A percentile compares a stretch with the other conserved stretches of the same genome.
phyloP scores from a whole-genome alignment of 441 rosid species.

The Pelargonium australe region DNA sequence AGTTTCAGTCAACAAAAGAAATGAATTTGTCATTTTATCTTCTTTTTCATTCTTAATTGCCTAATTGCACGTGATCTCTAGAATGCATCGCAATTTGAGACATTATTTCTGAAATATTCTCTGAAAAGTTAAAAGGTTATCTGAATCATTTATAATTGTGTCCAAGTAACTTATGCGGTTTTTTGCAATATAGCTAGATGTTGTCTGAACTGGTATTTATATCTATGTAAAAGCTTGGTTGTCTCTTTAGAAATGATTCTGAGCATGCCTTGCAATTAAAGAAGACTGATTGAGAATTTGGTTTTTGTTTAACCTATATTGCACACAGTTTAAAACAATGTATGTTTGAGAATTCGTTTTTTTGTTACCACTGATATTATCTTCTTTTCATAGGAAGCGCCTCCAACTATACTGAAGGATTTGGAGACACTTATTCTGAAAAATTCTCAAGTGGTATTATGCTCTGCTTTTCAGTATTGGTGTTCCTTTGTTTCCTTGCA shows the following conservation, averaged over 20 bases:
- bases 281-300: neutral
- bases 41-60: neutral
- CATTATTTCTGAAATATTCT: neutral
- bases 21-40: neutral
- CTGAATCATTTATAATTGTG: slow-evolving; percentile 3
- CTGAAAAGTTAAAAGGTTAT: neutral
- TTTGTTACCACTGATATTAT: slow-evolving; percentile 11
- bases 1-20: neutral
- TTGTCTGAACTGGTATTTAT: neutral
- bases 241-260: slow-evolving; percentile 4
- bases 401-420: slow-evolving; percentile 50
- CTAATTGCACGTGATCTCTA: too few relatives aligned
- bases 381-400: slow-evolving; percentile 58
- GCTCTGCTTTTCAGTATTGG: slow-evolving; percentile 8
- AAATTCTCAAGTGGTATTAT: slow-evolving; percentile 67
- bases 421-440: slow-evolving; percentile 75
- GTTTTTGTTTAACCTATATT: neutral
- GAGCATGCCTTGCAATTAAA: neutral
- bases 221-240: neutral
- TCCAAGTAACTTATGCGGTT: neutral
- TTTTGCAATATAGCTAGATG: slow-evolving; percentile 2
- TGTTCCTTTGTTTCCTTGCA: slow-evolving; percentile 3
- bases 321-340: too few relatives aligned
- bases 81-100: neutral
- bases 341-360: neutral